A percentile compares a stretch with the other conserved stretches of the same genome.
phyloP scores from a whole-genome alignment of 1,139 yeast species.

The Yamadazyma conglobata region DNA sequence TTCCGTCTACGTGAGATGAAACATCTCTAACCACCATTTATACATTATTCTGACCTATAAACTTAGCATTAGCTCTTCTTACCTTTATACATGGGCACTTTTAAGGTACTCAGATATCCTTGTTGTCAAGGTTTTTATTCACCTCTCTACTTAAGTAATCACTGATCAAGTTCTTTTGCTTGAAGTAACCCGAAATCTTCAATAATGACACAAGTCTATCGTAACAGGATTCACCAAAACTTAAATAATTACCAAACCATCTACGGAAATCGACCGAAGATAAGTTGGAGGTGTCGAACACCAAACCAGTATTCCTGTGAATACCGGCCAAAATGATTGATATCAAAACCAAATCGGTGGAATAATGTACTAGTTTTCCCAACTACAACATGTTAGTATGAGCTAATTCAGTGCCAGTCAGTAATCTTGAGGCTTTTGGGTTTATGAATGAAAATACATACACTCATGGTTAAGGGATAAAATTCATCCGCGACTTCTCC shows the following conservation, averaged over 20 bases:
- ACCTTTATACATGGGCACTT: too few species aligned
- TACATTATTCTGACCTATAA: not conserved
- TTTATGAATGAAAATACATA: slow-evolving; percentile 1
- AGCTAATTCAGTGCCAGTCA: not conserved
- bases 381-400: slow-evolving; percentile 23
- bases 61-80: not conserved
- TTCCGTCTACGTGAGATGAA: too few species aligned
- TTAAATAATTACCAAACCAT: slow-evolving; percentile 51
- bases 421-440: slow-evolving; percentile 1
- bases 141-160: slow-evolving; percentile 37
- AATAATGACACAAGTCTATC: slow-evolving; percentile 40
- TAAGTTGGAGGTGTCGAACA: slow-evolving; percentile 42
- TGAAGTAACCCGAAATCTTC: slow-evolving; percentile 42
- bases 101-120: not conserved
- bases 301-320: slow-evolving; percentile 60
- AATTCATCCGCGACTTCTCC: not conserved
- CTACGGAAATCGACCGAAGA: slow-evolving; percentile 52
- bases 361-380: slow-evolving; percentile 53
- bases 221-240: slow-evolving; percentile 53
- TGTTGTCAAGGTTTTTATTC: slow-evolving; percentile 27
- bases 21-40: too few species aligned
- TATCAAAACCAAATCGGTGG: slow-evolving; percentile 55
- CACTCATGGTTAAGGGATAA: slow-evolving; percentile 1
- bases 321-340: slow-evolving; percentile 66
- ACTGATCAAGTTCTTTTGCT: slow-evolving; percentile 36